Conservation (phyloP, 2,329 filamentous ascomycete genomes). For the Aspergillus sp. region DNA sequence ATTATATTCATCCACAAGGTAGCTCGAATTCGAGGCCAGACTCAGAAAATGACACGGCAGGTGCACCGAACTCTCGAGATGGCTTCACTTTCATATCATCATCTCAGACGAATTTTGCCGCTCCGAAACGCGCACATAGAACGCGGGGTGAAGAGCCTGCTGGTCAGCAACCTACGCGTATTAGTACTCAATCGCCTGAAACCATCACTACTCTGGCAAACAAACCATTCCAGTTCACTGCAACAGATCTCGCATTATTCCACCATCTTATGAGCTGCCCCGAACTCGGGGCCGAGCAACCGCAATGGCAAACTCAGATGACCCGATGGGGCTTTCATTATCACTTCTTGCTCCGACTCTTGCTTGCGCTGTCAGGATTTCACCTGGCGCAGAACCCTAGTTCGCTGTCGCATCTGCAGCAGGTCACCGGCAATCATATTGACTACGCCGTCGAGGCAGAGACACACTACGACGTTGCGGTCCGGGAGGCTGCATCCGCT, state of each 20-base stretch:
- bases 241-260: constrained; percentile 16
- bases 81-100: not conserved
- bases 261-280: constrained; percentile 14
- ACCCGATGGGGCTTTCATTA: constrained; percentile 9
- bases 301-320: constrained; percentile 1
- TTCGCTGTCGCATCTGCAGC: not conserved
- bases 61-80: not conserved
- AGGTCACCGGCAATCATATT: not conserved
- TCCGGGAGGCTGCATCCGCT: constrained; percentile 6
- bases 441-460: constrained; percentile 13
- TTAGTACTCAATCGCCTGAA: not conserved
- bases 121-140: not conserved
- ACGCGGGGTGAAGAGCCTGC: not conserved
- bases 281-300: constrained; percentile 4
- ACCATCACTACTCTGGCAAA: not conserved
- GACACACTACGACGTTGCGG: constrained; percentile 9
- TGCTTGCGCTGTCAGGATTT: constrained; percentile 16
- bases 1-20: not conserved
- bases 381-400: constrained; percentile 3
- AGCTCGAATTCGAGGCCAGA: not conserved
- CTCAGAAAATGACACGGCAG: not conserved
- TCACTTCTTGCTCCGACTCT: constrained; percentile 15
- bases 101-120: not conserved
- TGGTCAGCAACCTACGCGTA: not conserved
- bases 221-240: constrained; percentile 15